Evolutionary conservation across 345 rosid genomes (phyloP), one percentile per base, ranked within the genome.

Genomic region (Moricandia moricandioides): DNA sequence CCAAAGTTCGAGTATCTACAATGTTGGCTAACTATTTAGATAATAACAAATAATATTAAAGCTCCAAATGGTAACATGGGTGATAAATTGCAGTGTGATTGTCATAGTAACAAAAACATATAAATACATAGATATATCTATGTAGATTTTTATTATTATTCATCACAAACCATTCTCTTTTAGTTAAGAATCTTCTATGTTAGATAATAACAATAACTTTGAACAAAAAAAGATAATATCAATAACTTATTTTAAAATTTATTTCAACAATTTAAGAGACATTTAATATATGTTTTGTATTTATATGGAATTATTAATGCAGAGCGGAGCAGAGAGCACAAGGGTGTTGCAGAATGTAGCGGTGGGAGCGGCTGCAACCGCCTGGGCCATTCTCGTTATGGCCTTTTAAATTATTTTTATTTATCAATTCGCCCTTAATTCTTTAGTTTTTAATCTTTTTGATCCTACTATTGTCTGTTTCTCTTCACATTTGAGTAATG

Each of bases 301-400:
- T 14, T 56, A 29, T 16, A 21, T 51, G 16, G 6, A 39, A 60
- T 55, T 14, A 0, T 73, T 24, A 49, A 70, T 74, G 86, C 96
- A 90, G 96, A 88, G 86, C n/a, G 88, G 89, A 77, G 89, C 88
- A 67, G 88, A 73, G 18, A 66, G 69, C 63, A 77, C 73, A 24
- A 77, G 74, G 18, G 55, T 66, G 16, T n/a, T 78, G 79, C 71
- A 72, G 76, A 84, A 73, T 78, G 67, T 85, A 70, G 83, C 81
- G 31, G 84, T 84, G 58, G 85, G 83, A 26, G 82, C 78, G 74
- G 67, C 77, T 81, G 90, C 87, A 11, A 51, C 85, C 79, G 92
- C 87, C 78, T 86, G 84, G 83, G 86, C 82, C 9, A 68, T 81
- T 74, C 12, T 84, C 0, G 83, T 83, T 34, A 40, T 85, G 77